A percentile compares a stretch with the other conserved stretches of the same genome.
Conservation (phyloP, 208 protist species). For the Trypanosoma scelopori region DNA sequence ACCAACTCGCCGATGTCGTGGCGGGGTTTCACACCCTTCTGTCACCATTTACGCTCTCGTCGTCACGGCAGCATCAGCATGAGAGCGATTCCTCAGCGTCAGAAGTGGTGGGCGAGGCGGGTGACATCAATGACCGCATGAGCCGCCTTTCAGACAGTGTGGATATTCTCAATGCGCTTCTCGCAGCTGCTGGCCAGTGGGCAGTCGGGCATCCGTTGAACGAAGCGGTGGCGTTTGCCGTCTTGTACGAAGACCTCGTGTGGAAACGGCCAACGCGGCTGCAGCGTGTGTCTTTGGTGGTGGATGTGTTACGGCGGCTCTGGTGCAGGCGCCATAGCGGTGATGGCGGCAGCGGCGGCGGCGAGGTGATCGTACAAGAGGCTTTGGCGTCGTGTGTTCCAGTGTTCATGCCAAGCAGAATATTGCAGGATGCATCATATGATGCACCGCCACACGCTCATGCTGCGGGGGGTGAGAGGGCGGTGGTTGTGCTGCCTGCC, state of each 20-base stretch:
- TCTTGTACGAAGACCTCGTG: slow-evolving; percentile 67
- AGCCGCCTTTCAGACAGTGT: slow-evolving; percentile 26
- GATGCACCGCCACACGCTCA: neutral
- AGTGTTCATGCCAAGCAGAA: neutral
- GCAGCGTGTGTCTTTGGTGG: slow-evolving; percentile 40
- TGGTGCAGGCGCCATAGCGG: neutral
- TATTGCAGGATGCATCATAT: slow-evolving; percentile 5
- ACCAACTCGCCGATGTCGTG: slow-evolving; percentile 55
- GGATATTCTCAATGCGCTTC: slow-evolving; percentile 49
- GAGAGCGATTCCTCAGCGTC: neutral
- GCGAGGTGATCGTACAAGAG: neutral
- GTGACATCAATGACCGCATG: neutral
- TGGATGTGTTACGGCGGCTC: slow-evolving; percentile 18
- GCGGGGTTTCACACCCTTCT: slow-evolving; percentile 51
- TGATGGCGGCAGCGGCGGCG: neutral
- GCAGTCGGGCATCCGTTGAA: slow-evolving; percentile 33
- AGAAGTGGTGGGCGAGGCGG: neutral
- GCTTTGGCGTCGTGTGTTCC: slow-evolving; percentile 19
- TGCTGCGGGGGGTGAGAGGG: slow-evolving; percentile 5
- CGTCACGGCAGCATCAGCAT: neutral
- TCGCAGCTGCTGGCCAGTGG: slow-evolving; percentile 36
- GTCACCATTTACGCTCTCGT: slow-evolving; percentile 39
- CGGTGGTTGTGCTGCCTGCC: slow-evolving; percentile 18
- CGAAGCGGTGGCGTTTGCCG: slow-evolving; percentile 50
- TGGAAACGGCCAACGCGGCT: slow-evolving; percentile 37